Evolutionary conservation across 495 filamentous ascomycete species (phyloP).

Genomic region (Durotheca rogersii): DNA sequence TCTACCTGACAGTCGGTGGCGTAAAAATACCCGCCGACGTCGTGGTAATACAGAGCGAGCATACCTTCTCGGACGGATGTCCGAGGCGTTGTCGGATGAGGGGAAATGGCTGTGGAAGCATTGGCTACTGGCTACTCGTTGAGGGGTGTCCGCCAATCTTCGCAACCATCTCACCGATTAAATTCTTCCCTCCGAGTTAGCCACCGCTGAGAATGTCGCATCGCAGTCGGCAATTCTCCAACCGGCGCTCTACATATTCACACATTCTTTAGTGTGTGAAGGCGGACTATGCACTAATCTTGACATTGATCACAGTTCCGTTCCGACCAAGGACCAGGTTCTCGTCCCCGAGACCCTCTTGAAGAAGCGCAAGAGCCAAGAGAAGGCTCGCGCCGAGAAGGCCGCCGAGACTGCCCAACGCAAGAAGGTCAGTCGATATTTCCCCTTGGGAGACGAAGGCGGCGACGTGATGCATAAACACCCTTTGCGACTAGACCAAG

Average conservation of each 20-base stretch:
- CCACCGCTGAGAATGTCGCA: constrained; percentile 85
- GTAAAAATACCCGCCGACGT: constrained; percentile 10
- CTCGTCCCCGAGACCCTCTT: constrained; percentile 96
- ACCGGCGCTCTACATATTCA: constrained; percentile 73
- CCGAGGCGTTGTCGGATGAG: constrained; percentile 84
- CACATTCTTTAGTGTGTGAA: constrained; percentile 52
- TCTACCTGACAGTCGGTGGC: constrained; percentile 31
- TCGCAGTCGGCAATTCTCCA: constrained; percentile 80
- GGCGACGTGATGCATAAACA: constrained; percentile 63
- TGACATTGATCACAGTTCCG: constrained; percentile 60
- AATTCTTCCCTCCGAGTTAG: constrained; percentile 79
- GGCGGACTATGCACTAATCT: constrained; percentile 69
- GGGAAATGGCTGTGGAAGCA: constrained; percentile 28
- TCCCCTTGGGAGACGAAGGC: constrained; percentile 15
- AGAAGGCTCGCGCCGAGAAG: constrained; percentile 91
- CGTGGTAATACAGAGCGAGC: constrained; percentile 40
- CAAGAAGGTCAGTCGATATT: constrained; percentile 73
- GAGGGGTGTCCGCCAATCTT: too few species aligned
- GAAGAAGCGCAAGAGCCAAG: constrained; percentile 99
- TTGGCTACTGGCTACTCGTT: not conserved
- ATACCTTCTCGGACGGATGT: constrained; percentile 59
- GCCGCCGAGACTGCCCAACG: constrained; percentile 76
- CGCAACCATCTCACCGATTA: constrained; percentile 66
- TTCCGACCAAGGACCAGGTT: constrained; percentile 87
- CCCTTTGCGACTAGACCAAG: constrained; percentile 83